These are phyloP conservation scores for Daldinia caldariorum DNA, from an alignment of 495 filamentous ascomycete genomes.

Conservation along the genomic window DNA sequence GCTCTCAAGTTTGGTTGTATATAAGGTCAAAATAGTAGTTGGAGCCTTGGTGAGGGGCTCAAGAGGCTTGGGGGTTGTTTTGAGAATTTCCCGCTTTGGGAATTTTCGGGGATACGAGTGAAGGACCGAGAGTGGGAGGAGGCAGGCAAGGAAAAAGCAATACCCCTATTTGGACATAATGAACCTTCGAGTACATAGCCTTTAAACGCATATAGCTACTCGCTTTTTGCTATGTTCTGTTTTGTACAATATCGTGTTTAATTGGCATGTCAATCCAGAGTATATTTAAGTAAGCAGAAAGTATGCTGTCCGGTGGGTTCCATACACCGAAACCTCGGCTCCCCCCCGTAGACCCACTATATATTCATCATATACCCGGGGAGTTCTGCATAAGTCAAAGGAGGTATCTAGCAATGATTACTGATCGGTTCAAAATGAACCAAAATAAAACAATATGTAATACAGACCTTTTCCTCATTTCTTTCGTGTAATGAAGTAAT, in stretches of 20 bases:
- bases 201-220: slow-evolving; percentile 14
- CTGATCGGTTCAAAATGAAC: slow-evolving; percentile 18
- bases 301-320: neutral
- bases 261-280: neutral
- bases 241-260: neutral
- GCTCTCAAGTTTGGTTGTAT: neutral
- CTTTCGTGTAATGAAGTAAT: neutral
- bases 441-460: slow-evolving; percentile 20
- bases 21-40: neutral
- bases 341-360: slow-evolving; percentile 23
- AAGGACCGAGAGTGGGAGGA: neutral
- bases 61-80: slow-evolving; percentile 7
- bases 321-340: slow-evolving; percentile 29
- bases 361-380: slow-evolving; percentile 2
- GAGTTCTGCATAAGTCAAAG: neutral
- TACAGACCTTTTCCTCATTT: neutral
- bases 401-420: slow-evolving; percentile 31
- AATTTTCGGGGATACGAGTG: slow-evolving; percentile 9
- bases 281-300: neutral
- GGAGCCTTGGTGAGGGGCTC: neutral
- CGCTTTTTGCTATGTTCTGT: neutral
- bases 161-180: slow-evolving; percentile 17
- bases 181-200: slow-evolving; percentile 12
- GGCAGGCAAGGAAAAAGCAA: slow-evolving; percentile 1
- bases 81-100: neutral